A percentile compares a stretch with the other conserved stretches of the same genome.
phyloP scores from a whole-genome alignment of 169 alveolate genomes.

The Amoebophrya sp. region DNA sequence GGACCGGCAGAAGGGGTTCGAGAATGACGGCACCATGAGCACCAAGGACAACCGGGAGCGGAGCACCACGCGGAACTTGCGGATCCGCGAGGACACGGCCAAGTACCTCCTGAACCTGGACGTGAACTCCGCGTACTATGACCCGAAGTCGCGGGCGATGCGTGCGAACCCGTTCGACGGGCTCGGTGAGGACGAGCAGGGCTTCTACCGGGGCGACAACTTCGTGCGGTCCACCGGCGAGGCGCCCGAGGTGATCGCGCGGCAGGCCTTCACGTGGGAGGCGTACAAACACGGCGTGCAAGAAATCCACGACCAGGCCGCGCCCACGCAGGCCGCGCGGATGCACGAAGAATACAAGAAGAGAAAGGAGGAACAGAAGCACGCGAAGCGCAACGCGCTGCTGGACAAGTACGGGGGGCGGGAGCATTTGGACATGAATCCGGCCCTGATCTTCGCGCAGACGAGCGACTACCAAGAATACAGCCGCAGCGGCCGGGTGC shows the following conservation, averaged over 20 bases:
- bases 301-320: slow-evolving; percentile 58
- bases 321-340: slow-evolving; percentile 59
- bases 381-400: neutral
- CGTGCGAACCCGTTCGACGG: slow-evolving; percentile 67
- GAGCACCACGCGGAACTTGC: slow-evolving; percentile 67
- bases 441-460: no score
- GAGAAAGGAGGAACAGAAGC: slow-evolving; percentile 29
- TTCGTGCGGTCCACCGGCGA: slow-evolving; percentile 54
- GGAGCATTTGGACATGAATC: no score
- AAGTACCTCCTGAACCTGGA: slow-evolving; percentile 80
- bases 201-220: slow-evolving; percentile 65
- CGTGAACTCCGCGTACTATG: slow-evolving; percentile 82
- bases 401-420: no score
- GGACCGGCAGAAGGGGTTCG: slow-evolving; percentile 39
- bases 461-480: no score
- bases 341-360: slow-evolving; percentile 43
- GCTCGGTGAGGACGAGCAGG: slow-evolving; percentile 28
- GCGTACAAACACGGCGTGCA: slow-evolving; percentile 54
- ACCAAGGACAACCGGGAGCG: slow-evolving; percentile 57
- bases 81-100: slow-evolving; percentile 91
- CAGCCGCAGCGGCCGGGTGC: no score
- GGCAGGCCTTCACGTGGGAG: slow-evolving; percentile 63
- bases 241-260: slow-evolving; percentile 29
- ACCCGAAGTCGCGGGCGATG: slow-evolving; percentile 77
- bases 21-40: slow-evolving; percentile 38